phyloP scores from a whole-genome alignment of 768 basidiomycete genomes.

The Collybia nuda region DNA sequence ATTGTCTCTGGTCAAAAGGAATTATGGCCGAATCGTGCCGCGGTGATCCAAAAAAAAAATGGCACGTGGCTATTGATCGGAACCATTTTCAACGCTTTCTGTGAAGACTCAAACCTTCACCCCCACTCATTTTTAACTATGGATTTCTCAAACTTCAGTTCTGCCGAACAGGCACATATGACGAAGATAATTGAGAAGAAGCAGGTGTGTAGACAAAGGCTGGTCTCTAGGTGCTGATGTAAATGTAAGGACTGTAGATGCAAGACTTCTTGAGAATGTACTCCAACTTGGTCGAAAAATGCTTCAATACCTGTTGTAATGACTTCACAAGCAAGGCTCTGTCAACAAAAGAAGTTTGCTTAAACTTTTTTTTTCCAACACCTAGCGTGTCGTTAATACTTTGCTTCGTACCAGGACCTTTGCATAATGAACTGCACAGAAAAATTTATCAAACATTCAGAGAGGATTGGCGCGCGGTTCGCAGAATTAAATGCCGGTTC shows the following conservation, averaged over 20 bases:
- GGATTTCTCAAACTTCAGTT: constrained; percentile 91
- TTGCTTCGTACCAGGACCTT: constrained; percentile 54
- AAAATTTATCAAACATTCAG: constrained; percentile 97
- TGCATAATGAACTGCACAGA: constrained; percentile 94
- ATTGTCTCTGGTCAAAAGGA: too few species aligned
- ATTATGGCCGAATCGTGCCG: too few species aligned
- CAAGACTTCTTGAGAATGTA: constrained; percentile 98
- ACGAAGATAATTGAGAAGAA: constrained; percentile 93
- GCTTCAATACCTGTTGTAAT: constrained; percentile 93
- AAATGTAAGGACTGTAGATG: constrained; percentile 58
- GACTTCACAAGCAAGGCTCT: constrained; percentile 96
- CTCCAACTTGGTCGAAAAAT: constrained; percentile 91
- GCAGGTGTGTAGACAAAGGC: constrained; percentile 57
- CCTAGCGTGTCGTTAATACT: not conserved
- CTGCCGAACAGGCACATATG: constrained; percentile 96
- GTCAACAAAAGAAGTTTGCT: constrained; percentile 83
- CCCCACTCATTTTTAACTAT: constrained; percentile 37
- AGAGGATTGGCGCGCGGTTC: constrained; percentile 88
- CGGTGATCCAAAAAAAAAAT: too few species aligned
- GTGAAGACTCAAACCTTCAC: constrained; percentile 1
- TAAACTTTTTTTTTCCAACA: not conserved
- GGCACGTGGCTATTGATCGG: too few species aligned
- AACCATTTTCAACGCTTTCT: too few species aligned
- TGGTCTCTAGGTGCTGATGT: too few species aligned
- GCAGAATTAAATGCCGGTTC: constrained; percentile 90